Evolutionary conservation across 129 eudicot species (phyloP).

Genomic region (Flaveria robusta): DNA sequence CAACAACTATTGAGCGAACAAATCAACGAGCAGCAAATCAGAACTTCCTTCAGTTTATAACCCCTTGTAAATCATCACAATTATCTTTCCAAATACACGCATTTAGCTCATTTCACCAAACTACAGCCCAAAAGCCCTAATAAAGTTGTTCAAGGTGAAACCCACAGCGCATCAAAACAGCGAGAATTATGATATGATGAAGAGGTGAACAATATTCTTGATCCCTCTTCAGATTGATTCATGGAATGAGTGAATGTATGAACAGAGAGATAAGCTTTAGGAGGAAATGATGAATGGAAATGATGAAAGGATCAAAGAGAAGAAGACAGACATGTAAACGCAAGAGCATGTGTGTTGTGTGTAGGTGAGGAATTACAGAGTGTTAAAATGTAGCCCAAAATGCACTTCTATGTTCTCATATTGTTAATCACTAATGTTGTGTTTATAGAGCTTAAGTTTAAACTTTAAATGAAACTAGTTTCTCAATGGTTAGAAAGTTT

Average conservation of each 20-base stretch:
- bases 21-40: not conserved
- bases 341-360: too few species aligned
- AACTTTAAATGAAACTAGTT: too few species aligned
- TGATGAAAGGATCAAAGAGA: constrained; percentile 32
- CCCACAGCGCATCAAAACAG: not conserved
- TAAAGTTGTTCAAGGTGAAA: constrained; percentile 15
- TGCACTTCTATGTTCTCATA: too few species aligned
- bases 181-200: constrained; percentile 3
- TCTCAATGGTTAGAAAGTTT: too few species aligned
- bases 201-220: constrained; percentile 5
- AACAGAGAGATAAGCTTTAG: constrained; percentile 35
- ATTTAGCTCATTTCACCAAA: not conserved
- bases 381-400: too few species aligned
- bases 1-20: not conserved
- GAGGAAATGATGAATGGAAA: constrained; percentile 36
- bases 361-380: too few species aligned
- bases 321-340: constrained; percentile 10
- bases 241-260: constrained; percentile 27
- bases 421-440: too few species aligned
- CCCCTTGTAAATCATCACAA: constrained; percentile 17
- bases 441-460: too few species aligned
- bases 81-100: constrained; percentile 4
- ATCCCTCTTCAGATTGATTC: not conserved
- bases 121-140: constrained; percentile 16
- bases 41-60: not conserved